Conservation (phyloP, 441 rosid species). For the Erysimum cheiri region DNA sequence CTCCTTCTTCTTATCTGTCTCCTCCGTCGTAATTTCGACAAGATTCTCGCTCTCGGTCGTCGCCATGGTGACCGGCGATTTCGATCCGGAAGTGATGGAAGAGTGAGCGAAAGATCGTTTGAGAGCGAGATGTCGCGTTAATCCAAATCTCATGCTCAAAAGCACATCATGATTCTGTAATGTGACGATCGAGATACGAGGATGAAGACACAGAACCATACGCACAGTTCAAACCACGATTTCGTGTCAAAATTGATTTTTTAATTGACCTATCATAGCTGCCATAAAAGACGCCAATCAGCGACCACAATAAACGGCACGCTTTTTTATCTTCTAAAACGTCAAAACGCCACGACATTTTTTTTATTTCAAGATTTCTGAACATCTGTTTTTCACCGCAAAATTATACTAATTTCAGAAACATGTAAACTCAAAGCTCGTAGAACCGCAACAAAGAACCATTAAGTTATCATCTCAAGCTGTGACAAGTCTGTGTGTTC, state of each 20-base stretch:
- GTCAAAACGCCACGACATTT: constrained; percentile 26
- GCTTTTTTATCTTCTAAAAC: background rate
- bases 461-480: background rate
- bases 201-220: constrained; percentile 34
- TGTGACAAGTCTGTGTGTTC: background rate
- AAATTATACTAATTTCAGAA: background rate
- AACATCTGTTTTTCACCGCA: background rate
- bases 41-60: constrained; percentile 38
- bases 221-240: constrained; percentile 2
- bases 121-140: constrained; percentile 38
- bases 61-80: constrained; percentile 43
- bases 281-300: background rate
- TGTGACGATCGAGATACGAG: constrained; percentile 30
- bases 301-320: constrained; percentile 16
- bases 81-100: constrained; percentile 30
- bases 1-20: constrained; percentile 20
- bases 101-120: constrained; percentile 31
- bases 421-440: constrained; percentile 1
- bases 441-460: background rate
- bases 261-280: constrained; percentile 5
- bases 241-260: constrained; percentile 25
- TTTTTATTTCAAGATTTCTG: background rate
- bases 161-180: constrained; percentile 13
- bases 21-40: background rate
- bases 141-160: constrained; percentile 42